Base-by-base conservation (phyloP, 352 stramenopile genomes). In the Blastocystis sp. region DNA sequence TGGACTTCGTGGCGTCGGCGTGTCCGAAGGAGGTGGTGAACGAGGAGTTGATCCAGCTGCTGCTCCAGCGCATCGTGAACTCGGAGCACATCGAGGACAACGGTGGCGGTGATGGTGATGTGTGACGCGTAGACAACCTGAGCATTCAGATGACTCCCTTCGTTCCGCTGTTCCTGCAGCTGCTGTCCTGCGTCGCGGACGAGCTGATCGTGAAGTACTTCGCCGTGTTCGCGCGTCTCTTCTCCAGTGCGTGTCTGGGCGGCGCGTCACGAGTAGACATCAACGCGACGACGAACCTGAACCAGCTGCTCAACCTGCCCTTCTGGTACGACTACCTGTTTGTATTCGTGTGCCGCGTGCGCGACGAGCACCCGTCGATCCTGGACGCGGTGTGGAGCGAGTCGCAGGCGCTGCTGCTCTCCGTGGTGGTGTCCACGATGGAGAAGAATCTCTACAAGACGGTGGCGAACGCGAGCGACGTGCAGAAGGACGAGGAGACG, bases 41-140 rank as follows among this genome's bases (percentile, higher is more conserved):
- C 2, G 74, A 85, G 31, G 60, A 41, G 16, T 29, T 85, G 24
- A 29, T 85, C 9, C 55, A 39, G 12, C 29, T 39, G 19, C 61
- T 85, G 24, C 66, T 85, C 21, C 24, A 51, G 26, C 26, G 16
- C 13, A 85, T 85, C 24, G 61, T 62, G 59, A 59, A 59, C 65
- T 67, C 74, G 33, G 21, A 85, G 51, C 50, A 67, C n/a, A 85
- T 85, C 26, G 74, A 85, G 26, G 74, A 85, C 26, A 85, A 85
- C 41, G 74, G 74, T 85, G 37, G 50, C 26, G 13, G 24, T 41
- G 35, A 21, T 29, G 3, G 6, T 10, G 2, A 26, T 3, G 3
- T 9, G 10, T 67, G n/a, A 67, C 12, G 65, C 39, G 10, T 67
- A 85, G 74, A 85, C 31, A 66, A 85, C 35, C 74, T 85, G 10